These are phyloP conservation scores for Picea mariana DNA, from an alignment of 83 land plant genomes.

Conservation along the genomic window DNA sequence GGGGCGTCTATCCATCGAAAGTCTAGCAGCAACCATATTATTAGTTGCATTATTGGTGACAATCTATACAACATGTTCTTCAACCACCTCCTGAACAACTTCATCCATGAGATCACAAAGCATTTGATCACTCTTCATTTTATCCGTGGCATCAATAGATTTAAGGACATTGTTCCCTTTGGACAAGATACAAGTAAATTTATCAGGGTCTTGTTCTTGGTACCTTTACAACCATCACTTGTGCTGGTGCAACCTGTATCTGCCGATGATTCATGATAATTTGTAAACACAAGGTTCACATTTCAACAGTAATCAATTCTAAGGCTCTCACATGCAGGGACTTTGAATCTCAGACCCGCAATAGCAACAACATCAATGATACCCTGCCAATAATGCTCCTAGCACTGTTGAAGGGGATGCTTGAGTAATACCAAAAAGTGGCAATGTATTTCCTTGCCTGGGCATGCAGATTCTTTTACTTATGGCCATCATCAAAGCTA, in stretches of 20 bases:
- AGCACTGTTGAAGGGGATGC: background rate
- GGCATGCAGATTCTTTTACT: background rate
- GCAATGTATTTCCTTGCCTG: too few relatives aligned
- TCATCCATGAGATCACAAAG: background rate
- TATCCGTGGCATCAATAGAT: background rate
- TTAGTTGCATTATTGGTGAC: background rate
- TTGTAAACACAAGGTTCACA: background rate
- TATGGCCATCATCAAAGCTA: too few relatives aligned
- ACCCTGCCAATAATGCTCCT: background rate
- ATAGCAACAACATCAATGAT: background rate
- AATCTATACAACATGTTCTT: background rate
- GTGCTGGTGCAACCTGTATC: background rate
- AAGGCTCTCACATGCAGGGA: background rate
- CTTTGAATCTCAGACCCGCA: background rate
- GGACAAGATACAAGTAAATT: background rate
- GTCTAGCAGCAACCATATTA: background rate
- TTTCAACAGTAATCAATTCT: background rate
- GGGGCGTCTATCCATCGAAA: background rate
- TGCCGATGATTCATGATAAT: background rate
- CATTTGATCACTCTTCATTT: background rate
- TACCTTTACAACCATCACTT: background rate
- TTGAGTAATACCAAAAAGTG: background rate
- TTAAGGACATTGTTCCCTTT: background rate
- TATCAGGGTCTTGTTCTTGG: background rate
- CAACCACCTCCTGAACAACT: background rate